Conservation (phyloP, 2,329 filamentous ascomycete species). For the Exutisphaerella laricina region DNA sequence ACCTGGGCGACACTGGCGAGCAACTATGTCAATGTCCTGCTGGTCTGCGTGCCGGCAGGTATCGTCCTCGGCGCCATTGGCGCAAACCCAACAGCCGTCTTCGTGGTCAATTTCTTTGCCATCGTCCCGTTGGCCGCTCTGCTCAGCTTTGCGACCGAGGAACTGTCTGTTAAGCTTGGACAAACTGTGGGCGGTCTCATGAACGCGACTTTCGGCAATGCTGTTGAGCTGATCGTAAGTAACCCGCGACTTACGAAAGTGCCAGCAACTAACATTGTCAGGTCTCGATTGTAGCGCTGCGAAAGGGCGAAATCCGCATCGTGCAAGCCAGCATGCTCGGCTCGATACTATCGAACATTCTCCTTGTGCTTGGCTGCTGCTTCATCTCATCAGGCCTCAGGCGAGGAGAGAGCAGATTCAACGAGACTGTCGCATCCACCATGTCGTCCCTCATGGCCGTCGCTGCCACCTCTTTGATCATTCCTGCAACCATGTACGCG, state of each 20-base stretch:
- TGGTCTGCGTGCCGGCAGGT: conserved; percentile 68
- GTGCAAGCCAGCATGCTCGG: conserved; percentile 98
- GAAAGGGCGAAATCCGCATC: conserved; percentile 80
- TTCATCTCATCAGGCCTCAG: conserved; percentile 47
- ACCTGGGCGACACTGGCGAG: conserved; percentile 42
- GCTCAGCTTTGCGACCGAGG: conserved; percentile 71
- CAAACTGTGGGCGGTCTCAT: conserved; percentile 68
- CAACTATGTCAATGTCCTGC: conserved; percentile 62
- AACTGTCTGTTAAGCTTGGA: conserved; percentile 65
- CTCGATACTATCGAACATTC: conserved; percentile 88
- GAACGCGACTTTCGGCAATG: conserved; percentile 75
- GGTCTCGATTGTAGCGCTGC: conserved; percentile 82
- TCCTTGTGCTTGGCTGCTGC: conserved; percentile 61
- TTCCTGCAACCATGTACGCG: conserved; percentile 49
- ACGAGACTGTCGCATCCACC: conserved; percentile 70
- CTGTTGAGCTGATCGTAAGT: conserved; percentile 65
- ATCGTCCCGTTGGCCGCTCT: conserved; percentile 71
- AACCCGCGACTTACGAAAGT: neutral
- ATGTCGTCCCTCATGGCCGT: conserved; percentile 59
- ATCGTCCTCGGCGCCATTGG: conserved; percentile 59
- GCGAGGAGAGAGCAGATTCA: conserved; percentile 52
- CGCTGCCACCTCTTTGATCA: conserved; percentile 49
- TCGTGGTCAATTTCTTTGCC: conserved; percentile 73
- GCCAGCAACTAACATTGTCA: conserved; percentile 8
- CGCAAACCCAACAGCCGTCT: conserved; percentile 63